Conservation (phyloP, 257 asterid genomes). For the Fraxinus anomala region DNA sequence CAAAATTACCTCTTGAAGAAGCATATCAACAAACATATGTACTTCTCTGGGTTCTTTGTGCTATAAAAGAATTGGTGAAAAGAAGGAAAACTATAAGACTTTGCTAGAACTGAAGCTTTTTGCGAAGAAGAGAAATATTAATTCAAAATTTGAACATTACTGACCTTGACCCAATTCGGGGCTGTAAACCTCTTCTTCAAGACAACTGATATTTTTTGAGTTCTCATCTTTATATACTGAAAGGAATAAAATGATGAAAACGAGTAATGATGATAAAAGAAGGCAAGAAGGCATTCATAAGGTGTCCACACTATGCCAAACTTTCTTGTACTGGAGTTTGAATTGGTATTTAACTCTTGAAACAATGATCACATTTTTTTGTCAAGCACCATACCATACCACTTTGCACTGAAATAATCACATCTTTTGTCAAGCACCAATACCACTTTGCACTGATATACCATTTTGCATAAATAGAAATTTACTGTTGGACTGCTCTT, state of each 20-base stretch:
- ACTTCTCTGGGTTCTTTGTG: conserved; percentile 99
- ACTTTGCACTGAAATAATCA: not conserved
- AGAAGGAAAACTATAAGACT: not conserved
- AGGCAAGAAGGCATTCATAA: not conserved
- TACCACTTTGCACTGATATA: conserved; percentile 7
- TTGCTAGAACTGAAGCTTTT: conserved; percentile 15
- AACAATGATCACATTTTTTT: conserved; percentile 11
- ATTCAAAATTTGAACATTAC: conserved; percentile 25
- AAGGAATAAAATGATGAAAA: conserved; percentile 28
- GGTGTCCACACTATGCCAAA: not conserved
- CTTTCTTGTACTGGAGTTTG: not conserved
- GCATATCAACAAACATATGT: conserved; percentile 95
- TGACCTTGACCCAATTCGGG: conserved; percentile 95
- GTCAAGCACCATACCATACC: conserved; percentile 22
- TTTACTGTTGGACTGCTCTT: not conserved
- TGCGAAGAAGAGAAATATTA: not conserved
- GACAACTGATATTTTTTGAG: conserved; percentile 74
- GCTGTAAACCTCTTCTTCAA: conserved; percentile 86
- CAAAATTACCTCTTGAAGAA: conserved; percentile 75
- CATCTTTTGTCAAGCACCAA: conserved; percentile 17
- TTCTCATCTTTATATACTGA: conserved; percentile 89
- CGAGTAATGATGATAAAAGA: not conserved
- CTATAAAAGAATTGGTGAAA: conserved; percentile 41
- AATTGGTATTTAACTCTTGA: conserved; percentile 4
- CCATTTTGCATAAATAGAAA: not conserved